These are phyloP conservation scores for Narthecium ossifragum DNA, from an alignment of 106 monocot genomes.

Conservation along the genomic window DNA sequence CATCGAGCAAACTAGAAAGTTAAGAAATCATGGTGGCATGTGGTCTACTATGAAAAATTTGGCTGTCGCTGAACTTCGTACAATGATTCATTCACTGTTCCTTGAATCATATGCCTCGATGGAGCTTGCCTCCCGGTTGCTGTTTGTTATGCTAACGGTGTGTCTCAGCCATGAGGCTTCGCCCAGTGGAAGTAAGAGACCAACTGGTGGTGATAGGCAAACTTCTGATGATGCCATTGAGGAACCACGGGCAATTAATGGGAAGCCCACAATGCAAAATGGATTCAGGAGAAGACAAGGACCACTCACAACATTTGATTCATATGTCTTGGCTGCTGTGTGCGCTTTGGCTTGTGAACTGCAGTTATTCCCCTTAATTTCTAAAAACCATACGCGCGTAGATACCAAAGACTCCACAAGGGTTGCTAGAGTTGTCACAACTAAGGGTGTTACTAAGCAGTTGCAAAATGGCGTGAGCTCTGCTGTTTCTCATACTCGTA, in stretches of 20 bases:
- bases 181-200: constrained; percentile 86
- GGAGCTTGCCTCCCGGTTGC: constrained; percentile 82
- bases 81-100: constrained; percentile 95
- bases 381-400: constrained; percentile 43
- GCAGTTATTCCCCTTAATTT: constrained; percentile 82
- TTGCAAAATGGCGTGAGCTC: constrained; percentile 52
- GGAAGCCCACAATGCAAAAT: constrained; percentile 25
- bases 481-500: constrained; percentile 72
- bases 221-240: constrained; percentile 29
- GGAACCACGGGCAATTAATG: constrained; percentile 32
- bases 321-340: constrained; percentile 87
- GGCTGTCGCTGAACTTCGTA: constrained; percentile 85
- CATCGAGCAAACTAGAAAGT: constrained; percentile 42
- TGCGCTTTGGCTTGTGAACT: constrained; percentile 97
- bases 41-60: constrained; percentile 67
- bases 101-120: constrained; percentile 90
- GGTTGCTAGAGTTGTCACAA: constrained; percentile 30
- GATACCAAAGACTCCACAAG: constrained; percentile 31
- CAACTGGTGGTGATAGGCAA: constrained; percentile 36
- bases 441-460: constrained; percentile 34
- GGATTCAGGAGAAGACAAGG: constrained; percentile 68
- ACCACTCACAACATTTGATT: constrained; percentile 93
- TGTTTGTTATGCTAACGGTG: constrained; percentile 92
- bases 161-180: constrained; percentile 86
- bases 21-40: constrained; percentile 35